Base-by-base conservation (phyloP, 1,284 basidiomycete genomes). In the Calocybe gambosa region DNA sequence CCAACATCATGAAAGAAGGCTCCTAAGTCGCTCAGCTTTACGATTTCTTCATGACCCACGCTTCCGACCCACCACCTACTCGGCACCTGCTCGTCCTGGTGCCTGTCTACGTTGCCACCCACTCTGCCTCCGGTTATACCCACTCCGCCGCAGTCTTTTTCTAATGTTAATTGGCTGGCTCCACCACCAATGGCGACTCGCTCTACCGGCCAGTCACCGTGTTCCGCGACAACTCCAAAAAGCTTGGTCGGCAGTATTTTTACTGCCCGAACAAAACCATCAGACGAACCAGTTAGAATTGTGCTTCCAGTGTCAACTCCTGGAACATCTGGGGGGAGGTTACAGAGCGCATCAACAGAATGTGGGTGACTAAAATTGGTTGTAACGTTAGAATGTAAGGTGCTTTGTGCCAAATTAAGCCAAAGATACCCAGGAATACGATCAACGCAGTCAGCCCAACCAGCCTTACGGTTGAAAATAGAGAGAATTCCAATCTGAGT, bases 361-460 rank as follows among this genome's bases (percentile, higher is more conserved):
- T 89, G 77, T 4, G 92, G 91, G 63, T 94, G 92, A 1, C 89
- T 89, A 39, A 21, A n/a, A 36, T 41, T 19, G 8, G 10, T 35
- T 8, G 2, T 20, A 41, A 45, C 16, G 10, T 5, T 12, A 37
- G 13, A 45, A 33, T 23, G 23, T 28, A 12, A 18, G 10, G 16
- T 15, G 7, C 16, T n/a, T n/a, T 23, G 12, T 39, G 19, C 28
- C 5, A 40, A 2, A 23, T 34, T 18, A 18, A 43, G 28, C 15
- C 16, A 42, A 41, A 62, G 74, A 46, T 58, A 88, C 79, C 91
- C 94, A 23, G 92, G 89, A 42, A 97, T 79, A 29, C 94, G 81
- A 64, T 97, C 94, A 3, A 97, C 91, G 59, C 92, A 93, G 62
- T 97, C 94, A 2, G 82, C 84, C 80, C 90, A 91, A 1, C 93